Evolutionary conservation across 192 early-diverging fungal genomes (phyloP), one percentile per base, ranked within the genome.

Genomic region (Coemansia sp.): DNA sequence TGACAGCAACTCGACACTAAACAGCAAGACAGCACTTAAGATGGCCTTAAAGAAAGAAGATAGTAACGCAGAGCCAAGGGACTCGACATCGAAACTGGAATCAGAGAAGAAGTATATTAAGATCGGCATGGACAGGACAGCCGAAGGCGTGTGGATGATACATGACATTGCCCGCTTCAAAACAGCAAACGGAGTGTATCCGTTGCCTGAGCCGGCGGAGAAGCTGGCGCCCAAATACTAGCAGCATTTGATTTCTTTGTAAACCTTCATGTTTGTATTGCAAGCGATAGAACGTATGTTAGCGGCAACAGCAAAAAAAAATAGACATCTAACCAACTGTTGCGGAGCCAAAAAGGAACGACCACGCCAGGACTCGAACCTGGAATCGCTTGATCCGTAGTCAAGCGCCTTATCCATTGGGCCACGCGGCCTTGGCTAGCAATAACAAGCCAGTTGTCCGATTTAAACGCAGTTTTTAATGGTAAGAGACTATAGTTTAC

Each of bases 311-410:
- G 32, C 32, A 32, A 32, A 32, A 32, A 32, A 32, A 32, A 20
- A 1, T 1, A 1, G 4, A 32, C 32, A 32, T 32, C 0, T 32
- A 32, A 32, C 32, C 1, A 32, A 4, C 32, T 0, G 32, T 4
- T 0, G 4, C 32, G 2, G 4, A 32, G 32, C 32, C 32, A 32
- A 32, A 32, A 32, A 32, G 0, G 32, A 32, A 32, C 48, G 48
- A 50, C 48, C 48, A 50, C 48, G 48, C 48, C 48, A 50, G 48
- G 48, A 50, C 48, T 50, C 48, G 48, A 50, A 56, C 55, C 55
- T 56, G 55, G 55, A 56, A 56, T 56, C 55, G 55, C 55, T 56
- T 56, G 55, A 56, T 56, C 55, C 55, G 55, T 56, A 56, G 55
- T 56, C 55, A 56, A 56, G 55, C 55, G 55, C 55, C 55, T 56